Evolutionary conservation across 169 alveolate species (phyloP), one percentile per base, ranked within the genome.

Genomic region (Plasmodium berghei): DNA sequence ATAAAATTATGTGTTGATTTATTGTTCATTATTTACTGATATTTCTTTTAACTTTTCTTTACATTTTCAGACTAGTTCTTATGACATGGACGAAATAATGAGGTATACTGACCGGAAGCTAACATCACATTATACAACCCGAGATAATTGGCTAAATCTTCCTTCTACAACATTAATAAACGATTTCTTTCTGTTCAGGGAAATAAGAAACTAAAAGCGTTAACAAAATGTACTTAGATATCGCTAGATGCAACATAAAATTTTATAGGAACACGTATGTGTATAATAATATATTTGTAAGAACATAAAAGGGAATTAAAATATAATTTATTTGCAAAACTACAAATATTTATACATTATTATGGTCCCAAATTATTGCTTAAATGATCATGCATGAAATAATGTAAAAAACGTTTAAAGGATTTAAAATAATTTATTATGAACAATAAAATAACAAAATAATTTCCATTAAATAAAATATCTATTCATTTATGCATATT

Each of bases 151-250:
- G 96, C 63, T 94, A 58, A 92, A 94, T 64, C 75, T 94, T 14
- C 96, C 96, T 9, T 64, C 94, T 58, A 94, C 96, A 20, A 72
- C 94, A 14, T 75, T 94, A 91, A 92, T 90, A 70, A 94, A 93
- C n/a, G 91, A 88, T 61, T 94, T 92, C 74, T 89, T 94, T 83
- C 62, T 94, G 69, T 86, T 86, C 72, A 86, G 91, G 45, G 91
- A 86, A 86, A 86, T 86, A 66, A 56, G 91, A 61, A 86, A 55
- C 46, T 86, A 45, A 71, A 34, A 34, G 28, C 9, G 48, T 20
- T 16, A 59, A 40, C n/a, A 59, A 28, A 10, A n/a, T 9, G 66
- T 16, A 8, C 6, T 34, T 34, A 34, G 42, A 34, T 34, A 34
- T 34, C 42, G 4, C 42, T 34, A 34, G 4, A 34, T 34, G 42